These are phyloP conservation scores for Dionaea muscipula DNA, from an alignment of 179 eudicot genomes.

Conservation along the genomic window DNA sequence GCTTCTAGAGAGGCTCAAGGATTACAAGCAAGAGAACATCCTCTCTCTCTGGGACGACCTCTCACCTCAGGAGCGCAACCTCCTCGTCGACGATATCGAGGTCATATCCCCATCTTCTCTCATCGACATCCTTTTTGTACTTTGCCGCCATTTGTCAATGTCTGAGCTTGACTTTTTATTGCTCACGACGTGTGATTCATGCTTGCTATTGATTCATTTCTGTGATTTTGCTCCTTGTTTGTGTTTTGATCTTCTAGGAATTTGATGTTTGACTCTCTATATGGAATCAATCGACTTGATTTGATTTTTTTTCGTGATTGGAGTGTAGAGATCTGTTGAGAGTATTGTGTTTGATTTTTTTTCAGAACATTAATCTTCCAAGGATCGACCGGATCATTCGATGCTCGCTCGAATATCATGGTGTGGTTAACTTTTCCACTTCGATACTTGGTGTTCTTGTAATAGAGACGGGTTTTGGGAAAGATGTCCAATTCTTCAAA, in stretches of 20 bases:
- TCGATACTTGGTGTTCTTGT: slow-evolving; percentile 3
- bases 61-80: slow-evolving; percentile 47
- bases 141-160: too few relatives aligned
- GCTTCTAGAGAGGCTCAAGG: slow-evolving; percentile 75
- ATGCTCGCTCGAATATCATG: slow-evolving; percentile 77
- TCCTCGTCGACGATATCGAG: slow-evolving; percentile 70
- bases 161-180: too few relatives aligned
- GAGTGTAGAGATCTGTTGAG: neutral
- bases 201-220: too few relatives aligned
- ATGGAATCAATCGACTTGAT: too few relatives aligned
- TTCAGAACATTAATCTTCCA: slow-evolving; percentile 71
- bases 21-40: slow-evolving; percentile 83
- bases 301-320: neutral
- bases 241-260: too few relatives aligned
- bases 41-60: slow-evolving; percentile 84
- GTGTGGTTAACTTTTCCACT: slow-evolving; percentile 31
- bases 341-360: neutral
- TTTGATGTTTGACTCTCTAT: neutral
- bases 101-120: slow-evolving; percentile 27
- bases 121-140: too few relatives aligned
- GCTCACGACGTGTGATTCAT: too few relatives aligned
- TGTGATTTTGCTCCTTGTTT: too few relatives aligned
- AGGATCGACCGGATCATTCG: slow-evolving; percentile 86
- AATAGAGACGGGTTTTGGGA: too few relatives aligned
- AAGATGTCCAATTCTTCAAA: too few relatives aligned